Evolutionary conservation across 1,284 basidiomycete genomes (phyloP).

Genomic region (Sporisorium scitamineum): DNA sequence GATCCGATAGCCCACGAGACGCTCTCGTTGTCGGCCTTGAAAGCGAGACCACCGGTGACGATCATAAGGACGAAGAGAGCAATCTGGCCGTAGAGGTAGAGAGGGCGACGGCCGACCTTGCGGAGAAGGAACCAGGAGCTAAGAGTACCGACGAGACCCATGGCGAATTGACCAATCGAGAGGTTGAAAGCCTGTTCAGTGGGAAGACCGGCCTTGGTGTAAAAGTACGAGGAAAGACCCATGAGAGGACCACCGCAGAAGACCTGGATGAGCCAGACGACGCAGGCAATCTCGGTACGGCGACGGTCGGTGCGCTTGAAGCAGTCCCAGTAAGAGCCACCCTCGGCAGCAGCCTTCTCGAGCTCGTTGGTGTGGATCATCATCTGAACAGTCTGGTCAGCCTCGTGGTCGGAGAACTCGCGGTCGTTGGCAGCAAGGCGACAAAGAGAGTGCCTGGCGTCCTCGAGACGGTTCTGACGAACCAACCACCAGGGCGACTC

Average conservation of each 20-base stretch:
- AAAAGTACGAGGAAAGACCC: constrained; percentile 69
- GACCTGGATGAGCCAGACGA: constrained; percentile 68
- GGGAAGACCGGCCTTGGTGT: constrained; percentile 71
- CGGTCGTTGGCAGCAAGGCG: constrained; percentile 68
- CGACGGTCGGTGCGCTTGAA: constrained; percentile 71
- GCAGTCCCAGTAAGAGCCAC: constrained; percentile 71
- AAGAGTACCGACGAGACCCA: constrained; percentile 70
- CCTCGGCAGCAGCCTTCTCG: constrained; percentile 68
- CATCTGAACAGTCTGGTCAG: constrained; percentile 71
- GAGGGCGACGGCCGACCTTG: constrained; percentile 70
- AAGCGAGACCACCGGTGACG: constrained; percentile 71
- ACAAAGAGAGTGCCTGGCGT: constrained; percentile 70
- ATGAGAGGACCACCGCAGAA: constrained; percentile 67
- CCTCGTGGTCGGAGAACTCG: constrained; percentile 66
- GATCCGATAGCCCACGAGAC: constrained; percentile 70
- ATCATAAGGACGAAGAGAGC: constrained; percentile 71
- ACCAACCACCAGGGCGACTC: constrained; percentile 72
- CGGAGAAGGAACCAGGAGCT: constrained; percentile 71
- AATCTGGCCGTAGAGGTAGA: constrained; percentile 72
- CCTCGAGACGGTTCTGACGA: constrained; percentile 71
- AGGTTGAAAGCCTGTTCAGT: constrained; percentile 70
- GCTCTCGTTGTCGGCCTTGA: constrained; percentile 31
- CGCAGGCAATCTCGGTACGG: constrained; percentile 71
- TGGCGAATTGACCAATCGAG: constrained; percentile 69
- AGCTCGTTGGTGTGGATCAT: constrained; percentile 71